Evolutionary conservation across 495 filamentous ascomycete genomes (phyloP).

Genomic region (Penicillium subrubescens): DNA sequence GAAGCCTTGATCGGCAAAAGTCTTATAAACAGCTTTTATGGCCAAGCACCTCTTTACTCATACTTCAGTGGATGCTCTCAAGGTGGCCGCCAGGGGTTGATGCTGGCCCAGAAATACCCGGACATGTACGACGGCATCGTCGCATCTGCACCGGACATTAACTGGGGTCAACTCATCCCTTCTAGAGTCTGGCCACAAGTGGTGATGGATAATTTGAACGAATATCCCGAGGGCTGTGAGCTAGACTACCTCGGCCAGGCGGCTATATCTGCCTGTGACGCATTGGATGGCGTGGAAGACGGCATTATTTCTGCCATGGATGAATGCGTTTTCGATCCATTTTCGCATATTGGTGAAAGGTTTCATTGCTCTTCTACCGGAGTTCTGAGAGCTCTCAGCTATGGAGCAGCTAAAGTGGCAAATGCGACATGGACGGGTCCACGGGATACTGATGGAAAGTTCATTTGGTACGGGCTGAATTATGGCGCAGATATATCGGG

Average conservation of each 20-base stretch:
- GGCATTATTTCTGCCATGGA: not conserved
- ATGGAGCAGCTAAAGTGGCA: not conserved
- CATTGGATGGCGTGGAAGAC: not conserved
- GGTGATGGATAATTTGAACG: not conserved
- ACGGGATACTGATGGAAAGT: not conserved
- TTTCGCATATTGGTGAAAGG: not conserved
- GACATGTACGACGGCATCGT: not conserved
- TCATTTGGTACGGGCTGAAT: not conserved
- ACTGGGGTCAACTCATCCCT: not conserved
- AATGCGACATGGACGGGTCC: not conserved
- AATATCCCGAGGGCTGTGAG: not conserved
- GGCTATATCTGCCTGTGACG: not conserved
- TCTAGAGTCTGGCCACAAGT: not conserved
- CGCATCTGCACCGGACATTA: not conserved
- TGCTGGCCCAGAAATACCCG: not conserved
- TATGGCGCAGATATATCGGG: not conserved
- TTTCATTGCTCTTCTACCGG: not conserved
- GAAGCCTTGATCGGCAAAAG: not conserved
- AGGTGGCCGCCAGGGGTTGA: not conserved
- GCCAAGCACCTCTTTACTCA: not conserved
- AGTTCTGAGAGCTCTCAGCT: not conserved
- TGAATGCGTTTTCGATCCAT: not conserved
- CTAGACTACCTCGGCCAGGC: not conserved
- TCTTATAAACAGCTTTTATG: not conserved
- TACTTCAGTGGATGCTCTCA: not conserved